phyloP scores from a whole-genome alignment of 805 yeast genomes.

The Candida ascalaphidarum region DNA sequence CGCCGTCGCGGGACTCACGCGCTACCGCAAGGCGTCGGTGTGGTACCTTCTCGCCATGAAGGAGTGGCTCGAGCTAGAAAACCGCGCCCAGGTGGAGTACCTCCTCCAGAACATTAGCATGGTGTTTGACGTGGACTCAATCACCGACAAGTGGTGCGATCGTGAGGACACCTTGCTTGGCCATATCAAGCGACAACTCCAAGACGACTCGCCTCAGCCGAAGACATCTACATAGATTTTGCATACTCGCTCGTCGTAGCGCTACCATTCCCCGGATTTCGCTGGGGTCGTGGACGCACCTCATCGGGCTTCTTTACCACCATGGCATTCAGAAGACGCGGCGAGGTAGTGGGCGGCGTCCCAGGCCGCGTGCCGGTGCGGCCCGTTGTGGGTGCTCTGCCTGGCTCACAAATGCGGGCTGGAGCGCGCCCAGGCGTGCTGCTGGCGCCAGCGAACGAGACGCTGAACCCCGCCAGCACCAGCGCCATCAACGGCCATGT shows the following conservation, averaged over 20 bases:
- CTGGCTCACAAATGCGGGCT: conserved; percentile 2
- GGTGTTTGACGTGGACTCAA: conserved; percentile 10
- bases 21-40: conserved; percentile 66
- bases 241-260: no score
- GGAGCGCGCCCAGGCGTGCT: conserved; percentile 2
- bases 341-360: conserved; percentile 34
- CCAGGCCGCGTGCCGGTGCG: conserved; percentile 2
- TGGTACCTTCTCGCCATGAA: conserved; percentile 71
- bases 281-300: no score
- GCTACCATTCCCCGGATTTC: no score
- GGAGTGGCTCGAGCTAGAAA: conserved; percentile 43
- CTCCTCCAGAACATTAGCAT: conserved; percentile 18
- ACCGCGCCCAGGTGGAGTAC: conserved; percentile 14
- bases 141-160: conserved; percentile 22
- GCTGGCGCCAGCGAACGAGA: conserved; percentile 3
- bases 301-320: no score
- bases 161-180: conserved; percentile 22
- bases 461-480: conserved; percentile 3
- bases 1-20: conserved; percentile 43
- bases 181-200: conserved; percentile 4
- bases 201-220: background rate
- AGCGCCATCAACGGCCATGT: conserved; percentile 25
- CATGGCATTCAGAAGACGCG: conserved; percentile 56
- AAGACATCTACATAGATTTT: no score
- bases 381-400: conserved; percentile 1